Evolutionary conservation across 2,329 filamentous ascomycete genomes (phyloP), one percentile per base, ranked within the genome.

Genomic region (Uncinocarpus reesii): DNA sequence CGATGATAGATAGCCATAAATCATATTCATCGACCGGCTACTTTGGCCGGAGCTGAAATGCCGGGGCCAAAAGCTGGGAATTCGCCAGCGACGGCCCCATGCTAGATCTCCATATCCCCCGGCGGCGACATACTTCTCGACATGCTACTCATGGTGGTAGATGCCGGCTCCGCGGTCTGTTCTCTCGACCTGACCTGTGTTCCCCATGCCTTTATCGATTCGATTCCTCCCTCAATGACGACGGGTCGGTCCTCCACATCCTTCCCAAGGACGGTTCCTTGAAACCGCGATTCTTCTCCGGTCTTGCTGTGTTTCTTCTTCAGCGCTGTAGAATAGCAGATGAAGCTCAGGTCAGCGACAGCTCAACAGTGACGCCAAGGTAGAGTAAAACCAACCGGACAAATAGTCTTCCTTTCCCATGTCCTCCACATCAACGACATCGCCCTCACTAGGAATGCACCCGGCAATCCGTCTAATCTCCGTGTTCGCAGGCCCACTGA

Each of bases 241-340:
- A 95, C 71, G 6, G 83, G 77, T 59, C 79, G 79, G 49, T 81
- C 77, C 56, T 94, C 86, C 42, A 76, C 76, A 37, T 75, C 72
- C 55, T 81, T 81, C 3, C 90, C 90, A 8, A 96, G 72, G 0
- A 92, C 77, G 0, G 90, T 95, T 24, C 86, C 87, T 56, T 83
- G 79, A 64, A 87, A 94, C 59, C 90, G 83, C 7, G 83, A 82
- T 60, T 94, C 88, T 59, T 93, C 87, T 53, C 84, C 86, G 0
- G 84, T 85, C 58, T 92, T 93, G 68, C 83, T 88, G 65, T 94
- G 86, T 62, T 93, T 95, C 68, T 89, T 92, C 67, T 94, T 95
- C 35, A 96, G 71, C 3, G 81, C 84, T 85, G 55, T 13, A 21
- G 20, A 13, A 29, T 28, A 37, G 6, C 15, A 4, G 18, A 13